A percentile compares a stretch with the other conserved stretches of the same genome.
These are phyloP conservation scores for Phyllosticta paracitricarpa DNA, from an alignment of 2,329 filamentous ascomycete genomes.

Conservation along the genomic window DNA sequence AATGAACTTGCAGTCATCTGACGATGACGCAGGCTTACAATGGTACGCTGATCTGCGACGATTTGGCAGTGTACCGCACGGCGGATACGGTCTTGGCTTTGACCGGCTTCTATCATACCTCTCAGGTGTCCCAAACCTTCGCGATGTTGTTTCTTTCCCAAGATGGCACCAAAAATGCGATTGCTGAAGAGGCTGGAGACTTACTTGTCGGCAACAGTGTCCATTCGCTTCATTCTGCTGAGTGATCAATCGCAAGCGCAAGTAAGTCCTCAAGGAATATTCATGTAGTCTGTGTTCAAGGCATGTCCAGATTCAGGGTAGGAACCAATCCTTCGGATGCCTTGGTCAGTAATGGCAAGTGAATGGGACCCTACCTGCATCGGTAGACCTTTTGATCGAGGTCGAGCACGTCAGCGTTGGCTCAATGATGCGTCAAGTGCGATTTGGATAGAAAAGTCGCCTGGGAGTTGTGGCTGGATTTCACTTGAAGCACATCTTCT, in stretches of 20 bases:
- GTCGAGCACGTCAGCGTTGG: neutral
- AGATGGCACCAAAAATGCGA: conserved; percentile 53
- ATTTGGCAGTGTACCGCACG: conserved; percentile 86
- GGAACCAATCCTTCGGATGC: neutral
- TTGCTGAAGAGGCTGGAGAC: conserved; percentile 24
- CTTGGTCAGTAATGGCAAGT: neutral
- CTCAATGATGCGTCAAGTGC: neutral
- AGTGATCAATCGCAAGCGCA: neutral
- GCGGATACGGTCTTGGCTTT: conserved; percentile 83
- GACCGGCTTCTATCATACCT: conserved; percentile 80
- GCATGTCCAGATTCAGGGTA: neutral
- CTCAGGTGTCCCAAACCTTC: conserved; percentile 68
- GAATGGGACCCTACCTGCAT: neutral
- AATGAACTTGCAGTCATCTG: neutral
- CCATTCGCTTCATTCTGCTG: too few species aligned
- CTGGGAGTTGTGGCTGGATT: too few species aligned
- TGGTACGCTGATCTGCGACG: conserved; percentile 86
- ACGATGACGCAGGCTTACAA: conserved; percentile 37
- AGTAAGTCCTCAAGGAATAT: neutral
- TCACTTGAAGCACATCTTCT: too few species aligned
- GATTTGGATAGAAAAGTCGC: too few species aligned
- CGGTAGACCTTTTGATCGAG: neutral
- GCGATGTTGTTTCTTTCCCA: conserved; percentile 80
- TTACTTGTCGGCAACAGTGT: neutral
- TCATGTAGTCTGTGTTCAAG: neutral